Conservation (phyloP, 2,329 filamentous ascomycete species). For the Fusarium setosum region DNA sequence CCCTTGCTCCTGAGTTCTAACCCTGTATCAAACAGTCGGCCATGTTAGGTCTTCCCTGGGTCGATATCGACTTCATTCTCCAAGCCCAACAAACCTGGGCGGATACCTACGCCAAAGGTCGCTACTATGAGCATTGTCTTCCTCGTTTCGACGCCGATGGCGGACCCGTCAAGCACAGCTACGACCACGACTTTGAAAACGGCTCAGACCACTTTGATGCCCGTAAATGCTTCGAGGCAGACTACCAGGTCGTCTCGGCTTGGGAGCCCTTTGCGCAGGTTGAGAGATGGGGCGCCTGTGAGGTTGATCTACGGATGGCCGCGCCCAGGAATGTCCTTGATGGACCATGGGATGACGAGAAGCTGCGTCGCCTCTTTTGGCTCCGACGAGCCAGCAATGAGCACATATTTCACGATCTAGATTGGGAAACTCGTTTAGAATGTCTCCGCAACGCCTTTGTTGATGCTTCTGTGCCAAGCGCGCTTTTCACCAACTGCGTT, state of each 20-base stretch:
- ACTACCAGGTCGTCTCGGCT: constrained; percentile 45
- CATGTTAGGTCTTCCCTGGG: constrained; percentile 58
- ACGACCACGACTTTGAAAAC: constrained; percentile 36
- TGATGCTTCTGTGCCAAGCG: constrained; percentile 42
- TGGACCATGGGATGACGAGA: constrained; percentile 55
- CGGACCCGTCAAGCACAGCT: constrained; percentile 13
- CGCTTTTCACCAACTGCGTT: constrained; percentile 47
- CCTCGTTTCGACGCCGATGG: constrained; percentile 24
- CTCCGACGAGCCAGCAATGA: constrained; percentile 52
- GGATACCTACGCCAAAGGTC: constrained; percentile 49
- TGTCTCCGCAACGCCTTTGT: constrained; percentile 52
- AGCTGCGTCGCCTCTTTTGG: constrained; percentile 58
- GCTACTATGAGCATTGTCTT: constrained; percentile 49
- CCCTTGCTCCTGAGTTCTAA: constrained; percentile 15
- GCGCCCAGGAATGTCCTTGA: constrained; percentile 55
- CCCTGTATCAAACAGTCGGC: constrained; percentile 48
- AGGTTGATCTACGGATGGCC: constrained; percentile 53
- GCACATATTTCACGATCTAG: constrained; percentile 38
- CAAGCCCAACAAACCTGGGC: constrained; percentile 61
- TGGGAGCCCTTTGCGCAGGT: constrained; percentile 37
- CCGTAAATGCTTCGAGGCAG: constrained; percentile 50
- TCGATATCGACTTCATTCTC: constrained; percentile 57
- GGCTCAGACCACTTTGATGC: constrained; percentile 47
- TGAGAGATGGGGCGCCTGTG: constrained; percentile 41
- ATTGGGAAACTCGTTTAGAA: constrained; percentile 55